Conservation (phyloP, 2,329 filamentous ascomycete genomes). For the Blastomyces parvus region DNA sequence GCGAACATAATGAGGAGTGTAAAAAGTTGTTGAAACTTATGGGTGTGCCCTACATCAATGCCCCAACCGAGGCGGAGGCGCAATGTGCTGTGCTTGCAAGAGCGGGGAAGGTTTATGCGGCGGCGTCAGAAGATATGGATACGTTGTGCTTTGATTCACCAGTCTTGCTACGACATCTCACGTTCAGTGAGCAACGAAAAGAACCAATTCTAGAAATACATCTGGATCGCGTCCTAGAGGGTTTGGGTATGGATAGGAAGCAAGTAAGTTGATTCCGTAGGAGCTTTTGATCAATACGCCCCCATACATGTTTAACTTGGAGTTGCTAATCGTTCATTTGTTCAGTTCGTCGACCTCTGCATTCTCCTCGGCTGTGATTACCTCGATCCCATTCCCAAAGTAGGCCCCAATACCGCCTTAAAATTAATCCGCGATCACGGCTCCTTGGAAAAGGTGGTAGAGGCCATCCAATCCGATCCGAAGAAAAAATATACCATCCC, state of each 20-base stretch:
- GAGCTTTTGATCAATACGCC: not conserved
- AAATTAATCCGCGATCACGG: conserved; percentile 92
- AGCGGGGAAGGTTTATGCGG: conserved; percentile 91
- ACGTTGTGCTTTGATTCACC: conserved; percentile 92
- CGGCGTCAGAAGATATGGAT: conserved; percentile 97
- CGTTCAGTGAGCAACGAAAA: conserved; percentile 94
- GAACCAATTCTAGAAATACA: conserved; percentile 96
- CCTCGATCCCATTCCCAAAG: conserved; percentile 87
- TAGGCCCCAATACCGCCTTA: conserved; percentile 83
- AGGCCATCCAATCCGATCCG: conserved; percentile 63
- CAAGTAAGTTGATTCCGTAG: conserved; percentile 48
- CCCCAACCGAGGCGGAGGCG: conserved; percentile 92
- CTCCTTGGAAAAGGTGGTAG: conserved; percentile 76
- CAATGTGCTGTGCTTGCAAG: conserved; percentile 86
- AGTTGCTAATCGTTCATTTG: conserved; percentile 10
- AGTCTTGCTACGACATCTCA: conserved; percentile 82
- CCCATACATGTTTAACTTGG: not conserved
- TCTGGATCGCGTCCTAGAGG: conserved; percentile 75
- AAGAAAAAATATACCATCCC: conserved; percentile 77
- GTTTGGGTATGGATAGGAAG: conserved; percentile 74
- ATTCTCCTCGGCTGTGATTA: conserved; percentile 98
- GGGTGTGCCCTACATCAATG: conserved; percentile 91
- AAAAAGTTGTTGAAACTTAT: conserved; percentile 84
- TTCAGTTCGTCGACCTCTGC: conserved; percentile 89
- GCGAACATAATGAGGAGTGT: conserved; percentile 93